phyloP scores from a whole-genome alignment of 805 yeast species.

The Clavispora santaluciae region DNA sequence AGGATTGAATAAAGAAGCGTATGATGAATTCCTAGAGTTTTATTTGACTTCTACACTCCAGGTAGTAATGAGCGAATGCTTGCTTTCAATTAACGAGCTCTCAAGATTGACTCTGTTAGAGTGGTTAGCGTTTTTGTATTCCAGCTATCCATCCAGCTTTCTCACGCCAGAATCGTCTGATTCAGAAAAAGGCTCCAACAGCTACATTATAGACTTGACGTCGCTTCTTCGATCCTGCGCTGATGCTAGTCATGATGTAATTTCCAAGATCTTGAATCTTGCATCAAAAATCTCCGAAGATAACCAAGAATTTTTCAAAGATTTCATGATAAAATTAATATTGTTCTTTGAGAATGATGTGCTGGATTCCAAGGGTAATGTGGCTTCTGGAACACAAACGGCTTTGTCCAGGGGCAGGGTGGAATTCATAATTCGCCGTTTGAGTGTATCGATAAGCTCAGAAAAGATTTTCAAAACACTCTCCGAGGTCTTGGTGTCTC shows the following conservation, averaged over 20 bases:
- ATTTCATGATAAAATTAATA: slow-evolving; percentile 68
- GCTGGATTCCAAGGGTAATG: slow-evolving; percentile 5
- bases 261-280: slow-evolving; percentile 64
- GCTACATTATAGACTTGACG: slow-evolving; percentile 49
- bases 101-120: slow-evolving; percentile 82
- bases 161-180: slow-evolving; percentile 26
- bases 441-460: slow-evolving; percentile 76
- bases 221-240: slow-evolving; percentile 68
- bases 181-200: slow-evolving; percentile 14
- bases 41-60: slow-evolving; percentile 52
- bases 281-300: slow-evolving; percentile 72
- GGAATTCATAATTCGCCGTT: slow-evolving; percentile 78
- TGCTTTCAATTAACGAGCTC: slow-evolving; percentile 51
- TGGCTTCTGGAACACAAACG: slow-evolving; percentile 16
- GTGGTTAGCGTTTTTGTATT: slow-evolving; percentile 82
- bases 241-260: slow-evolving; percentile 72
- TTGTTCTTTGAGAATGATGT: slow-evolving; percentile 64
- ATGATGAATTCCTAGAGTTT: slow-evolving; percentile 38
- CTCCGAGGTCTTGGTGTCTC: slow-evolving; percentile 62
- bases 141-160: slow-evolving; percentile 45
- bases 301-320: slow-evolving; percentile 69
- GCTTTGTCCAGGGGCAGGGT: slow-evolving; percentile 54
- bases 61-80: slow-evolving; percentile 61
- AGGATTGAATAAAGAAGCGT: slow-evolving; percentile 36
- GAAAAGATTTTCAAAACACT: slow-evolving; percentile 78